These are phyloP conservation scores for Arabis hirsuta DNA, from an alignment of 345 rosid species.

Conservation along the genomic window DNA sequence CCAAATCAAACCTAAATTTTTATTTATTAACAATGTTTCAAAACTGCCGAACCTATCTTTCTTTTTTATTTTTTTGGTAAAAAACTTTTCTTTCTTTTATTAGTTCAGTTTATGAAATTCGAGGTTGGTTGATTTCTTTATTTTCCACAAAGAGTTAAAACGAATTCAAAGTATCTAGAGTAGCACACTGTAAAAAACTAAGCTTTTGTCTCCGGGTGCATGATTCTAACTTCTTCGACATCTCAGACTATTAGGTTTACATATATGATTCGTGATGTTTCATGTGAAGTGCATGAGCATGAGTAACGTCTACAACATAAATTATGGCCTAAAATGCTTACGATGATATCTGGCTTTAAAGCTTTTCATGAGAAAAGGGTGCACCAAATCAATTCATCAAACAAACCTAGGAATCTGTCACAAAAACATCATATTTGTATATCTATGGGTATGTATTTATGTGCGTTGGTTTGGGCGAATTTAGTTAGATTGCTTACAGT, in stretches of 20 bases:
- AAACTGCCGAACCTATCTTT: background rate
- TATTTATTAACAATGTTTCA: slow-evolving; percentile 10
- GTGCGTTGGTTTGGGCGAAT: background rate
- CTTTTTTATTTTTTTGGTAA: too few species aligned
- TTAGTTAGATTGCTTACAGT: too few species aligned
- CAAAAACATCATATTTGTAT: background rate
- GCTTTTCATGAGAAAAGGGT: background rate
- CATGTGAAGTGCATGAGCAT: background rate
- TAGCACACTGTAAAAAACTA: slow-evolving; percentile 3
- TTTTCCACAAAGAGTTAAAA: slow-evolving; percentile 7
- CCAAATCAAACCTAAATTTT: slow-evolving; percentile 34
- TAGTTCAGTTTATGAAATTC: slow-evolving; percentile 30
- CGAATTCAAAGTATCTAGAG: slow-evolving; percentile 4
- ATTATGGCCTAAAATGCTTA: background rate
- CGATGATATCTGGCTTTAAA: background rate
- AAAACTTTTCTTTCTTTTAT: slow-evolving; percentile 28
- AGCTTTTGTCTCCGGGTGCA: slow-evolving; percentile 3
- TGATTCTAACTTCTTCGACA: background rate
- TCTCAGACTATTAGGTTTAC: background rate
- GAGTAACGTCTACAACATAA: background rate
- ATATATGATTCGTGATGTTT: background rate
- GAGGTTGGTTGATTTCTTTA: slow-evolving; percentile 25
- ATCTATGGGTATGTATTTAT: too few species aligned
- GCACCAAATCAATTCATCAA: too few species aligned
- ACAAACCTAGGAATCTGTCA: background rate